phyloP scores from a whole-genome alignment of 306 rosid genomes.

The Quercus robur region DNA sequence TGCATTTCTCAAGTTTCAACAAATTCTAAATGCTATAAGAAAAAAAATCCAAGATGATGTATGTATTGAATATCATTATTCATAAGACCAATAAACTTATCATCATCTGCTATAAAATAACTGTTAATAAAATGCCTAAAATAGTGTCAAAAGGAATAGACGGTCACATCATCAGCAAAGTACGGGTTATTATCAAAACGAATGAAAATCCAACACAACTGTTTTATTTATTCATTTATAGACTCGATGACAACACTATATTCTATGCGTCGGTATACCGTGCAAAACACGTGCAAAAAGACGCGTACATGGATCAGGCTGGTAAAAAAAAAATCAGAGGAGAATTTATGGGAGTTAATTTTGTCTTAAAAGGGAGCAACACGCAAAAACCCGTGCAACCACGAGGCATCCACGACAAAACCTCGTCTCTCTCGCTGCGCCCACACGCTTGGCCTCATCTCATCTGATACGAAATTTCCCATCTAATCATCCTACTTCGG shows the following conservation, averaged over 20 bases:
- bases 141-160: too few species aligned
- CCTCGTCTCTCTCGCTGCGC: conserved; percentile 12
- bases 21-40: too few species aligned
- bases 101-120: too few species aligned
- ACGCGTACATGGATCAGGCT: neutral
- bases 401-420: conserved; percentile 27
- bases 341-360: neutral
- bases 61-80: too few species aligned
- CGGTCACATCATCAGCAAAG: too few species aligned
- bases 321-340: neutral
- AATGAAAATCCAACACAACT: too few species aligned
- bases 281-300: neutral
- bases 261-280: neutral
- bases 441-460: conserved; percentile 22
- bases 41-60: too few species aligned
- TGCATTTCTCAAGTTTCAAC: too few species aligned
- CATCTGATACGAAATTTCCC: neutral
- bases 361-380: neutral
- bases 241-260: neutral
- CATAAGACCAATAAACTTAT: too few species aligned
- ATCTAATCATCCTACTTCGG: neutral
- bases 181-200: too few species aligned
- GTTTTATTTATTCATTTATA: neutral
- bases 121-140: too few species aligned
- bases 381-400: conserved; percentile 4